phyloP scores from a whole-genome alignment of 495 filamentous ascomycete species.

The Aspergillus biplanus region DNA sequence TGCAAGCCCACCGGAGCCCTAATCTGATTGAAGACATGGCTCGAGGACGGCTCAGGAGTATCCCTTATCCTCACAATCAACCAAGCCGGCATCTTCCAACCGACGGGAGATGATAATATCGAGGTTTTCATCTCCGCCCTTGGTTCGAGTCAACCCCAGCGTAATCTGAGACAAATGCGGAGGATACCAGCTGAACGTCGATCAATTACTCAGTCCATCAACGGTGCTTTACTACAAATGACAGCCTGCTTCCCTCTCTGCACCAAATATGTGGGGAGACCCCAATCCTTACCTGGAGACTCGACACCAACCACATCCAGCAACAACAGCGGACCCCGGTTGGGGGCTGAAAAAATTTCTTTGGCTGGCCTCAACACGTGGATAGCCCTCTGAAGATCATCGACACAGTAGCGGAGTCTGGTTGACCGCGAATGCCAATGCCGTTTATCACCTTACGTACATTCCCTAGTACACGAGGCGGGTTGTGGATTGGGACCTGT shows the following conservation, averaged over 20 bases:
- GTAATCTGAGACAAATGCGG: not conserved
- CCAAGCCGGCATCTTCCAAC: not conserved
- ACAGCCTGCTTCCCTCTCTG: not conserved
- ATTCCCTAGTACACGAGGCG: not conserved
- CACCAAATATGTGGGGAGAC: not conserved
- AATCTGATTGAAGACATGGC: not conserved
- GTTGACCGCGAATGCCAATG: not conserved
- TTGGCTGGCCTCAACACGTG: not conserved
- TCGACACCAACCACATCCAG: not conserved
- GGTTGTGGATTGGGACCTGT: not conserved
- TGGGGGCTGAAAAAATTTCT: not conserved
- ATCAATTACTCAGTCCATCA: slow-evolving; percentile 1
- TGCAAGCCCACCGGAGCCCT: not conserved
- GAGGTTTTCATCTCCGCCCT: too few species aligned
- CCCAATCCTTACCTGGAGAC: not conserved
- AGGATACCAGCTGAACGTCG: not conserved
- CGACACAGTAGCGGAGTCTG: not conserved
- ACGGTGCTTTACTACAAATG: not conserved
- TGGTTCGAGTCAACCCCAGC: too few species aligned
- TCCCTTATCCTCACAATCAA: not conserved
- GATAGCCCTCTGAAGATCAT: not conserved
- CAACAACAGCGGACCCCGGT: not conserved
- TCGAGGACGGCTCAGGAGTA: not conserved
- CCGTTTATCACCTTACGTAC: not conserved
- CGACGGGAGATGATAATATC: not conserved